These are phyloP conservation scores for Russula emetica DNA, from an alignment of 768 basidiomycete species.

Conservation along the genomic window DNA sequence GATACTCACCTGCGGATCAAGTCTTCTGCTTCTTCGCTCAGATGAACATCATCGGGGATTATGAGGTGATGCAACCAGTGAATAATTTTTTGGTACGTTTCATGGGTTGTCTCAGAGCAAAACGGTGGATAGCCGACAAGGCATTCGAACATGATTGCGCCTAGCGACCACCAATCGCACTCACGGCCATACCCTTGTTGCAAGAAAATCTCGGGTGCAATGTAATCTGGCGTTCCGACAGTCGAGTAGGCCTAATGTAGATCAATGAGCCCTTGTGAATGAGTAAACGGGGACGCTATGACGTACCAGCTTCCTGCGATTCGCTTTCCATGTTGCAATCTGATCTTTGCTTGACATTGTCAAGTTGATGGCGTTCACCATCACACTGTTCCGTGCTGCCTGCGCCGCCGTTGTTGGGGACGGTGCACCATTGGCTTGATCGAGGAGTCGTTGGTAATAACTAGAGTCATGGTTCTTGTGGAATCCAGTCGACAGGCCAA, in stretches of 20 bases:
- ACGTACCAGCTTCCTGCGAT: constrained; percentile 84
- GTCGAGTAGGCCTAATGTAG: constrained; percentile 84
- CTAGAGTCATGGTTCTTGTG: constrained; percentile 96
- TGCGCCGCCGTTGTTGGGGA: constrained; percentile 44
- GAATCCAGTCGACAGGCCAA: constrained; percentile 98
- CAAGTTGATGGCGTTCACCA: constrained; percentile 95
- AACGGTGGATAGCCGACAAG: constrained; percentile 96
- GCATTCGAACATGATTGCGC: constrained; percentile 98
- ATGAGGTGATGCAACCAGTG: constrained; percentile 83
- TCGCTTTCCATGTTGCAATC: constrained; percentile 99
- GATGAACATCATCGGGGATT: constrained; percentile 92
- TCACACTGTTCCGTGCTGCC: constrained; percentile 83
- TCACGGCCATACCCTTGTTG: constrained; percentile 98
- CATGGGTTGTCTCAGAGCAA: constrained; percentile 94
- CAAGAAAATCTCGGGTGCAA: constrained; percentile 94
- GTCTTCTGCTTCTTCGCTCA: constrained; percentile 89
- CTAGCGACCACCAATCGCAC: constrained; percentile 99
- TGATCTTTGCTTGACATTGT: constrained; percentile 92
- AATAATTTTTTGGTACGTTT: constrained; percentile 97
- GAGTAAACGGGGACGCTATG: constrained; percentile 15
- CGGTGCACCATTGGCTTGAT: constrained; percentile 51
- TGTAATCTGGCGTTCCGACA: constrained; percentile 94
- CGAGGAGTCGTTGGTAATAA: constrained; percentile 89
- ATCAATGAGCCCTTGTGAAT: constrained; percentile 7
- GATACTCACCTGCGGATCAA: constrained; percentile 67